Evolutionary conservation across 2,329 filamentous ascomycete genomes (phyloP).

Genomic region (Claviceps lovelessii): DNA sequence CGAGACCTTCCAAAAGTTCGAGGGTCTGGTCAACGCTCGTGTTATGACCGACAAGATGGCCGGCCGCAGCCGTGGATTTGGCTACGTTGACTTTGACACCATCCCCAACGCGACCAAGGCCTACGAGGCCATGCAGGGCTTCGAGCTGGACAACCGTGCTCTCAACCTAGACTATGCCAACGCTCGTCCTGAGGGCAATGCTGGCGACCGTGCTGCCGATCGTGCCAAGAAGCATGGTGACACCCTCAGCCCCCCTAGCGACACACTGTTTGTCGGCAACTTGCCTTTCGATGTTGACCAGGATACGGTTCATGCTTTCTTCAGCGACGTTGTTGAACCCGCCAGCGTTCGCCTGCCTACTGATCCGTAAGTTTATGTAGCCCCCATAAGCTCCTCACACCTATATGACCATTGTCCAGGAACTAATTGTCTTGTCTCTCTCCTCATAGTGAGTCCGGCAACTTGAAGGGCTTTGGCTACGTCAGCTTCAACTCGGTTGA

Average conservation of each 20-base stretch:
- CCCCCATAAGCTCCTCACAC: neutral
- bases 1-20: constrained; percentile 68
- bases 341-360: constrained; percentile 77
- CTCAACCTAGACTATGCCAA: constrained; percentile 71
- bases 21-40: constrained; percentile 56
- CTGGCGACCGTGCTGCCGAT: constrained; percentile 44
- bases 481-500: constrained; percentile 71
- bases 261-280: constrained; percentile 87
- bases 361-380: constrained; percentile 45
- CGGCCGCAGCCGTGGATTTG: constrained; percentile 81
- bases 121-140: constrained; percentile 58
- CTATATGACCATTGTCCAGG: neutral
- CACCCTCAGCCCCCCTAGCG: constrained; percentile 60
- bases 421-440: neutral
- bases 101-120: constrained; percentile 56
- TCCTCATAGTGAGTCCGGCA: constrained; percentile 53
- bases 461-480: constrained; percentile 86
- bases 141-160: constrained; percentile 58
- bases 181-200: constrained; percentile 41
- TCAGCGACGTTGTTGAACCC: constrained; percentile 55
- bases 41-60: constrained; percentile 71
- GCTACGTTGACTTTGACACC: constrained; percentile 76
- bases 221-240: constrained; percentile 63
- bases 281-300: constrained; percentile 72
- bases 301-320: constrained; percentile 59